phyloP scores from a whole-genome alignment of 1,284 basidiomycete species.

The Cystobasidium pallidum region DNA sequence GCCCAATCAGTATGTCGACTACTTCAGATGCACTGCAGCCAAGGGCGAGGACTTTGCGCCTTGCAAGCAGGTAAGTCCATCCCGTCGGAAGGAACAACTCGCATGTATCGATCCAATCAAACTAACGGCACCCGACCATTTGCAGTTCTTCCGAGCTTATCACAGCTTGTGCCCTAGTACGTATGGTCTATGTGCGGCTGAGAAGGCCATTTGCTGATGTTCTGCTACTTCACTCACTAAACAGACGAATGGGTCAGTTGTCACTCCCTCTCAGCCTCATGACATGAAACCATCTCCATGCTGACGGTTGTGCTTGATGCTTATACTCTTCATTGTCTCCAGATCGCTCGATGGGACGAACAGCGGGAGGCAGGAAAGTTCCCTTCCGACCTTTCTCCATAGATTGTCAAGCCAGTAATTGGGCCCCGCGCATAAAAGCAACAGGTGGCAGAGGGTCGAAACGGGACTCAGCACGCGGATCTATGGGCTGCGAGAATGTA shows the following conservation, averaged over 20 bases:
- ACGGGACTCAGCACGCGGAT: neutral
- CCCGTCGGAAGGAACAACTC: neutral
- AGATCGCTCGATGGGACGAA: constrained; percentile 87
- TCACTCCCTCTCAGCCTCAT: constrained; percentile 15
- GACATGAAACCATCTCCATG: constrained; percentile 38
- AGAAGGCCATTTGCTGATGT: neutral
- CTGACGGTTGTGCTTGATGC: neutral
- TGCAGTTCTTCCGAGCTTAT: constrained; percentile 90
- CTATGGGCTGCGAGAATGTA: neutral
- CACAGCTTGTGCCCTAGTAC: constrained; percentile 95
- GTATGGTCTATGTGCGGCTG: constrained; percentile 53
- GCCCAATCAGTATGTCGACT: constrained; percentile 44
- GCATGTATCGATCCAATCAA: neutral
- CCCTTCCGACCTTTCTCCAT: constrained; percentile 60
- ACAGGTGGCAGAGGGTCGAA: neutral
- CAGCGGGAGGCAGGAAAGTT: constrained; percentile 90
- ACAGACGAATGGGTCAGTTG: constrained; percentile 78
- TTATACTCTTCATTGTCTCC: constrained; percentile 44
- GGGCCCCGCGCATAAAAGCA: too few species aligned
- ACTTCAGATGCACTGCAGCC: constrained; percentile 74
- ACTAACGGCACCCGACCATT: neutral
- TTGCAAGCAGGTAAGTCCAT: constrained; percentile 70
- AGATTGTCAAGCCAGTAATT: neutral
- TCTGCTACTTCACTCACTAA: constrained; percentile 1
- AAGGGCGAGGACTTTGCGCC: constrained; percentile 97